These are phyloP conservation scores for Crotalaria pallida DNA, from an alignment of 306 rosid genomes.

Conservation along the genomic window DNA sequence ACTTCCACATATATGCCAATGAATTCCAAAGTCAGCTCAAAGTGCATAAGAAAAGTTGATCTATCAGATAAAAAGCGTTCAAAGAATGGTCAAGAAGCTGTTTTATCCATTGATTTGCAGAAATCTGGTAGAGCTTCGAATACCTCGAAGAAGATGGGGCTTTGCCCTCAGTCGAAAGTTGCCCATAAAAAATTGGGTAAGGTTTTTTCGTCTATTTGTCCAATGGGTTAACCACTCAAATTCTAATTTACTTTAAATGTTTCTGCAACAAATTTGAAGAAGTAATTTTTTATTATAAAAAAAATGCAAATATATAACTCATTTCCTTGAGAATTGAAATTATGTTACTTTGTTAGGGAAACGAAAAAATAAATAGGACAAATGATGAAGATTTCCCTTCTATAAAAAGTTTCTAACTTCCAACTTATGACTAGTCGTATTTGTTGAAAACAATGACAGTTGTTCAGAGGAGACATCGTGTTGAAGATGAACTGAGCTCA, in stretches of 20 bases:
- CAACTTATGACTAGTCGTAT: conserved; percentile 23
- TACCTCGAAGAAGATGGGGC: conserved; percentile 39
- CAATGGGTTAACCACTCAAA: not conserved
- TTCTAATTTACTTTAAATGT: conserved; percentile 2
- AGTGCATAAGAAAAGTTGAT: conserved; percentile 44
- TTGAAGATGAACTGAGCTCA: conserved; percentile 55
- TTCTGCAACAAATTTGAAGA: conserved; percentile 11
- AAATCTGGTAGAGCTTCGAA: conserved; percentile 53
- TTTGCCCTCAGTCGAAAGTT: conserved; percentile 51
- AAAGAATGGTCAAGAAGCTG: conserved; percentile 43
- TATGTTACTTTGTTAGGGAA: conserved; percentile 8
- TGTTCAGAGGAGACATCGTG: conserved; percentile 42
- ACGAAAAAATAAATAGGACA: not conserved
- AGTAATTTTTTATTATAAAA: too few species aligned
- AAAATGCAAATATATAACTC: not conserved
- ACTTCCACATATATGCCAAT: conserved; percentile 40
- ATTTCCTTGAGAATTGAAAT: conserved; percentile 8
- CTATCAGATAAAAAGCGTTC: conserved; percentile 43
- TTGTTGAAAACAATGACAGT: conserved; percentile 45
- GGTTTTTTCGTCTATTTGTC: conserved; percentile 28
- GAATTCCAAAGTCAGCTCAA: conserved; percentile 47
- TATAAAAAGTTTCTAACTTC: not conserved
- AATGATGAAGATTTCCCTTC: conserved; percentile 10
- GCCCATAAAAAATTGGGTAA: conserved; percentile 65
- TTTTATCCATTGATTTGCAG: conserved; percentile 47